Percentiles rank a stretch among this genome's conserved stretches.
phyloP scores from a whole-genome alignment of 2,329 filamentous ascomycete species.

The Rosellinia necatrix region DNA sequence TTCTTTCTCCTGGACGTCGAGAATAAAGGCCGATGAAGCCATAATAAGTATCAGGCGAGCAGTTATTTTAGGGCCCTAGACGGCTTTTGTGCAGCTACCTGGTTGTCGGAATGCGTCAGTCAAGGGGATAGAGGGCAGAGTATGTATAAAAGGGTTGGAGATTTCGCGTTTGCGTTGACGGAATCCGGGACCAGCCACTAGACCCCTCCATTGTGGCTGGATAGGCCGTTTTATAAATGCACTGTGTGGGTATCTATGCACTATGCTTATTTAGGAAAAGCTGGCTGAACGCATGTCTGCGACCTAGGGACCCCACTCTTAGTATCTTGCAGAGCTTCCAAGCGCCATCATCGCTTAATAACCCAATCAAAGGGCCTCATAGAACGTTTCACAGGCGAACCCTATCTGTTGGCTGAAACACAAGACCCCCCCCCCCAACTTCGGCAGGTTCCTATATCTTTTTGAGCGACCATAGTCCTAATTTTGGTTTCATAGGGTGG shows the following conservation, averaged over 20 bases:
- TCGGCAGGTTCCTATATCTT: neutral
- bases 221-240: neutral
- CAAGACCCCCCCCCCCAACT: neutral
- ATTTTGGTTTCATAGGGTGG: too few relatives aligned
- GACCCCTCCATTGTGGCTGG: conserved; percentile 20
- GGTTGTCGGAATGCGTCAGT: neutral
- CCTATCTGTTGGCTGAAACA: neutral
- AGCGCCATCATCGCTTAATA: conserved; percentile 24
- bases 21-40: conserved; percentile 52
- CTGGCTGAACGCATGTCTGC: neutral
- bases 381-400: conserved; percentile 10
- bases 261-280: conserved; percentile 5
- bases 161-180: neutral
- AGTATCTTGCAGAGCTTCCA: conserved; percentile 1
- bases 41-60: too few relatives aligned
- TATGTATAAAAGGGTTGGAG: neutral
- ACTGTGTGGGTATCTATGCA: conserved; percentile 8
- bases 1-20: conserved; percentile 80
- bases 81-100: too few relatives aligned
- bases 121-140: neutral
- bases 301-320: conserved; percentile 3
- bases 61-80: too few relatives aligned
- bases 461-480: too few relatives aligned
- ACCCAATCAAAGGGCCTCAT: conserved; percentile 8
- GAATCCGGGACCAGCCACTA: neutral